A percentile compares a stretch with the other conserved stretches of the same genome.
phyloP scores from a whole-genome alignment of 2,329 filamentous ascomycete genomes.

The Fusarium robinianum region DNA sequence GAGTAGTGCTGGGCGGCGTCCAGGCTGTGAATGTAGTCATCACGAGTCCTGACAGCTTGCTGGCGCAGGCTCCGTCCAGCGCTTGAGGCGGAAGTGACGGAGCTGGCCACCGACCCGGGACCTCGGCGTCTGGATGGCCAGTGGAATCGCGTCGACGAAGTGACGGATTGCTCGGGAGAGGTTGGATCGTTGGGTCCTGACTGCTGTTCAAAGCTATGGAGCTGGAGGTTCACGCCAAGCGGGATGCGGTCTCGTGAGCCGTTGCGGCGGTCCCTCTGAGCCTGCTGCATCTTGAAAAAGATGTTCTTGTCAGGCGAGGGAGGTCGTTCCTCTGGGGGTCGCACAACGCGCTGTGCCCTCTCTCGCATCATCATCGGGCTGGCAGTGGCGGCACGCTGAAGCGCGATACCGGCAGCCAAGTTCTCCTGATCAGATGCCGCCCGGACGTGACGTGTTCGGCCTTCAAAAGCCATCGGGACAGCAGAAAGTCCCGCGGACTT shows the following conservation, averaged over 20 bases:
- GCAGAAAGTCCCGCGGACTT: conserved; percentile 32
- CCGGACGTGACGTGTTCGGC: conserved; percentile 41
- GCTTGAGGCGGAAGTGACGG: conserved; percentile 60
- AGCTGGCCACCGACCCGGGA: conserved; percentile 61
- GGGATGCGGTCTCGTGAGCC: conserved; percentile 81
- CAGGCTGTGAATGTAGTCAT: conserved; percentile 85
- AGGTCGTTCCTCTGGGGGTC: conserved; percentile 49
- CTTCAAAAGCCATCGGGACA: conserved; percentile 31
- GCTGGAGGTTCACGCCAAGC: conserved; percentile 66
- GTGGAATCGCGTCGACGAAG: conserved; percentile 59
- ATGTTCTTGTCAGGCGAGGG: conserved; percentile 66
- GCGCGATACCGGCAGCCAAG: conserved; percentile 49
- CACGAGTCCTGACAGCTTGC: conserved; percentile 63
- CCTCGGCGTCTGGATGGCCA: conserved; percentile 59
- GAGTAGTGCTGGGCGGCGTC: conserved; percentile 73
- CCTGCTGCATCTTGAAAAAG: conserved; percentile 64
- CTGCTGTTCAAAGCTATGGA: conserved; percentile 61
- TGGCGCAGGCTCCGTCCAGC: conserved; percentile 55
- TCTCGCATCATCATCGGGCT: conserved; percentile 68
- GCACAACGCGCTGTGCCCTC: conserved; percentile 44
- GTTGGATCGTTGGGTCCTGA: conserved; percentile 57
- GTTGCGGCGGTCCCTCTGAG: conserved; percentile 63
- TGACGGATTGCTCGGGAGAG: conserved; percentile 59
- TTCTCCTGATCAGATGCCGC: conserved; percentile 51
- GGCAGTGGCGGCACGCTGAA: conserved; percentile 69